Evolutionary conservation across 1,284 basidiomycete species (phyloP), one percentile per base, ranked within the genome.

Genomic region (Apiotrichum mycotoxinovorans): DNA sequence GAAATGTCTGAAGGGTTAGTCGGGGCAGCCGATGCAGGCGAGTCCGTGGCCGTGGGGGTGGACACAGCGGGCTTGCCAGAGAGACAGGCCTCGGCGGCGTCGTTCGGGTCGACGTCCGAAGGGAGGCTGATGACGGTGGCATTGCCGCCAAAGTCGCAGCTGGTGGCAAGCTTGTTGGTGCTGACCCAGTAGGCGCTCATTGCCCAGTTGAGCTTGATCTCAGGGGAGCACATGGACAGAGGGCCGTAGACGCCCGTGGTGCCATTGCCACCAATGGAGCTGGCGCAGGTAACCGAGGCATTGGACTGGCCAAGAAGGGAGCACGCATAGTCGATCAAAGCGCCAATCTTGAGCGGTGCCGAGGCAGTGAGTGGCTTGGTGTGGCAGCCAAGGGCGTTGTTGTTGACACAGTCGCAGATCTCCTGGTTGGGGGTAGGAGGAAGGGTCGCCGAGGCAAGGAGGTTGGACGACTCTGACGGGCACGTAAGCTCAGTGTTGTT

Each of bases 391-490:
- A 91, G 80, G 2, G 78, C 72, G 37, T 80, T 82, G 51, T 77
- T 78, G 70, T 84, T 80, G 63, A 94, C 67, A 74, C 92, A 96
- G 54, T 81, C 75, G 77, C 92, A 96, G n/a, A 87, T 86, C 22
- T 80, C 76, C 55, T 84, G 80, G 71, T 89, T 86, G 1, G 92
- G 92, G 1, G 92, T 96, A 0, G 88, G 85, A 12, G 92, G 92
- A 20, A 95, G 79, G 14, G 79, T 83, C 1, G 81, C 81, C 20
- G 85, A 86, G 18, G 87, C 89, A 54, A 84, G 77, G 72, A 87
- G 84, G 4, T 78, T 81, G 34, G 79, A 71, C 64, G 82, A 85
- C 57, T 83, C 71, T 11, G 82, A 63, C 9, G 88, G 85, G 79
- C 92, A 96, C 30, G 80, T 69, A 15, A 84, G 81, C 65, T 84